Evolutionary conservation across 2,329 filamentous ascomycete species (phyloP), one percentile per base, ranked within the genome.

Genomic region (Arthrobotrys entomopaga): DNA sequence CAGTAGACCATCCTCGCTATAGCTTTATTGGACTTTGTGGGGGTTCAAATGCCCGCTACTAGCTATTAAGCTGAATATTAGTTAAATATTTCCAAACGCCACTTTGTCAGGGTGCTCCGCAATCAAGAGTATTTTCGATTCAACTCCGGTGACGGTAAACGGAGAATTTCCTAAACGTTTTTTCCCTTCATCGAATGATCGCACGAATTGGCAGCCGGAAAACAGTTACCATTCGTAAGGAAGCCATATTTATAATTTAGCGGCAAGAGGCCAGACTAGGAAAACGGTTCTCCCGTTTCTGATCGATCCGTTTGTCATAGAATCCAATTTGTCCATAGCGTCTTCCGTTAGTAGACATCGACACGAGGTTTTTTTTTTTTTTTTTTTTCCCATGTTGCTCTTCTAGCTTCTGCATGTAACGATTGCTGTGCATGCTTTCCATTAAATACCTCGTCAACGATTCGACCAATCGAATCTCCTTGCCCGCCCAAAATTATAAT

Each of bases 371-470:
- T 56, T 52, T 8, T 16, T 57, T 2, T 48, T 57, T 15, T 57
- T 29, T n/a, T n/a, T n/a, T n/a, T n/a, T n/a, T n/a, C n/a, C n/a
- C n/a, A n/a, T n/a, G n/a, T n/a, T n/a, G n/a, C n/a, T n/a, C n/a
- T n/a, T n/a, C n/a, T n/a, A n/a, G n/a, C 22, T 26, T 49, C 56
- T 73, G 60, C 54, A 65, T 57, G 38, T 67, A 61, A n/a, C 50
- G 63, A 61, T n/a, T 74, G 52, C 57, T 67, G 40, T 59, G 67
- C 60, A 65, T 48, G 52, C 20, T 34, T 19, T 40, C 63, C 70
- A 64, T 65, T 74, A 74, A 74, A 74, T 74, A 74, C 70, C 70
- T 74, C 70, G 70, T 72, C 46, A 54, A 38, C 61, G 29, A 24
- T 53, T 66, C 26, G 50, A 46, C 57, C 63, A 63, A 64, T n/a